Base-by-base conservation (phyloP, 2,329 filamentous ascomycete genomes). In the Ophiostoma perfectum region DNA sequence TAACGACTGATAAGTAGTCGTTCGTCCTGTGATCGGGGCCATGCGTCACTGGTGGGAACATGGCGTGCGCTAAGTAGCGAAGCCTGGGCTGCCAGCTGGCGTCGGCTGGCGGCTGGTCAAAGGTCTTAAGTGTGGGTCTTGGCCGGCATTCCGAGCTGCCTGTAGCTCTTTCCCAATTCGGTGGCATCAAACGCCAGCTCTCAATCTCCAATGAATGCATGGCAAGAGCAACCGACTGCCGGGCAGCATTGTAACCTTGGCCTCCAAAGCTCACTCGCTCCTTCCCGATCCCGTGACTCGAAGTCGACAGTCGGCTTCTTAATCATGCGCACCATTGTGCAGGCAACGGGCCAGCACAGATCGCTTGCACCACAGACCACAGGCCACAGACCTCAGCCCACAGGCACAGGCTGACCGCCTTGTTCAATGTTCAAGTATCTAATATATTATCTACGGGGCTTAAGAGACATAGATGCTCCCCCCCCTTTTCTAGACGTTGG, bases 401-500 rank as follows among this genome's bases (percentile, higher is more conserved):
- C n/a, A 27, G 27, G 27, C 27, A 27, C 27, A 27, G 27, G 27
- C 27, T 27, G 27, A 60, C 55, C 27, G 27, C 55, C 55, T 49
- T 58, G 27, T 18, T 38, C 27, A 18, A 60, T 14, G 49, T 27
- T 18, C 11, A 27, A 27, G 3, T 27, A 2, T 27, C 27, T 27
- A 27, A 27, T 27, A 27, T 27, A 27, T 27, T 27, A 27, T 27
- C 27, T 27, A 27, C 49, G 12, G 27, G 18, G n/a, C 45, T 16
- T 47, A 58, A 38, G 27, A 60, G 18, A 39, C 27, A 27, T 27
- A 27, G 27, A 27, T 27, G 27, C 27, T 27, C 12, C 55, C 55
- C 68, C 69, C 71, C 70, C 69, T 68, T 70, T 71, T 70, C 63
- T 16, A 49, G 42, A 38, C 52, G 68, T 55, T 11, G 39, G 27